These are phyloP conservation scores for Juglanconis oblonga DNA, from an alignment of 2,329 filamentous ascomycete species.

Conservation along the genomic window DNA sequence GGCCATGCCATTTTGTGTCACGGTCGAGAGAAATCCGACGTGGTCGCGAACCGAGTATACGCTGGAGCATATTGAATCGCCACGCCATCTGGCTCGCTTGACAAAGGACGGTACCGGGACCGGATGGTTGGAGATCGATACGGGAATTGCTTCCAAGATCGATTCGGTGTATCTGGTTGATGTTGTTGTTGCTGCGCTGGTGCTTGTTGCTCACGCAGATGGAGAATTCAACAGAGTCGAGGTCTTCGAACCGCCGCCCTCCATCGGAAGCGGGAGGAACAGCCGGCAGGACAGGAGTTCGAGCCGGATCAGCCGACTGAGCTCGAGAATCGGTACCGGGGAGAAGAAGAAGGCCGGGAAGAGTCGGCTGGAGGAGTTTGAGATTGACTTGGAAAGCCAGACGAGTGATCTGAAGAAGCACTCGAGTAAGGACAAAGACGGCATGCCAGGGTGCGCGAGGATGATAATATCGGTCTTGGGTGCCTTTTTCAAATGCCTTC, in stretches of 20 bases:
- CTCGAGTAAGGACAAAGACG: conserved; percentile 40
- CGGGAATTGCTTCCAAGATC: conserved; percentile 55
- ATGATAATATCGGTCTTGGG: conserved; percentile 49
- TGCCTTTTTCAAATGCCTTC: conserved; percentile 53
- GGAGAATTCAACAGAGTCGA: conserved; percentile 50
- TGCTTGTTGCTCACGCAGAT: conserved; percentile 58
- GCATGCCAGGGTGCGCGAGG: conserved; percentile 48
- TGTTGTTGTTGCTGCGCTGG: conserved; percentile 57
- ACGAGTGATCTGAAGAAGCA: conserved; percentile 44
- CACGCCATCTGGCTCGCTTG: conserved; percentile 57
- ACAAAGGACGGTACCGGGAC: conserved; percentile 58
- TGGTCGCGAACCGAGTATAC: conserved; percentile 63
- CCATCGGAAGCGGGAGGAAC: conserved; percentile 20
- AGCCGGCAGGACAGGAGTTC: conserved; percentile 24
- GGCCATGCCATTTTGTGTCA: conserved; percentile 61
- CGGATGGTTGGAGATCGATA: conserved; percentile 62
- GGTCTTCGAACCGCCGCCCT: conserved; percentile 58
- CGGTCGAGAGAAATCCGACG: conserved; percentile 54
- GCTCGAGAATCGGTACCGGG: conserved; percentile 22
- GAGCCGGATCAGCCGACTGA: conserved; percentile 29
- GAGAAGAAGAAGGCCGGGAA: conserved; percentile 20
- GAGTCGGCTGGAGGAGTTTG: conserved; percentile 53
- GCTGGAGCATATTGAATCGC: conserved; percentile 62
- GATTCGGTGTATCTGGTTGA: conserved; percentile 62
- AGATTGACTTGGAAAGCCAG: conserved; percentile 63